These are phyloP conservation scores for Sarocladium brachiariae DNA, from an alignment of 2,329 filamentous ascomycete genomes.

Conservation along the genomic window DNA sequence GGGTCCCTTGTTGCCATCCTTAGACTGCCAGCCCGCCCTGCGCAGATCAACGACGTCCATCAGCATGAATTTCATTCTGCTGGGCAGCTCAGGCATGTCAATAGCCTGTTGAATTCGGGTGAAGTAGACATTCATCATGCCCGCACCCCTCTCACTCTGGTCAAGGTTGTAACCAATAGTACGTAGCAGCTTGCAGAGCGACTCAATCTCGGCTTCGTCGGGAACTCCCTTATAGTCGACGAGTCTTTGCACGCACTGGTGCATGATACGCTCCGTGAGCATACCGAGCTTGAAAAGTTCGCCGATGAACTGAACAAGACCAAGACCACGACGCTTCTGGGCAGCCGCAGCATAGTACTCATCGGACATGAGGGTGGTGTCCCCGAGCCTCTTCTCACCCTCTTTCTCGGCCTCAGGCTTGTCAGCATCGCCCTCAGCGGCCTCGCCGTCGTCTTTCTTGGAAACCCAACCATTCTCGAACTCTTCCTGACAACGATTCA, in stretches of 20 bases:
- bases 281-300: conserved; percentile 98
- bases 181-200: conserved; percentile 82
- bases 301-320: conserved; percentile 98
- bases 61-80: conserved; percentile 92
- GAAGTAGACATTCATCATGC: conserved; percentile 93
- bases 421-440: neutral
- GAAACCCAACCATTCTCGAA: conserved; percentile 97
- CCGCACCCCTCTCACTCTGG: conserved; percentile 70
- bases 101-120: conserved; percentile 77
- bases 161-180: conserved; percentile 90
- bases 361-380: conserved; percentile 81
- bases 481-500: conserved; percentile 97
- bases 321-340: conserved; percentile 92
- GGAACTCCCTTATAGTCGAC: conserved; percentile 91
- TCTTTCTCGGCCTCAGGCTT: conserved; percentile 49
- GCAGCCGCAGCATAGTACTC: conserved; percentile 94
- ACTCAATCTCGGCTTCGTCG: conserved; percentile 95
- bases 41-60: conserved; percentile 89
- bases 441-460: conserved; percentile 58
- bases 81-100: conserved; percentile 72
- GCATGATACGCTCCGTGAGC: conserved; percentile 99
- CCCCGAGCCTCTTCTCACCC: conserved; percentile 48
- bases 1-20: conserved; percentile 87
- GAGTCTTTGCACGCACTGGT: conserved; percentile 95
- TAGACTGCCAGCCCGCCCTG: conserved; percentile 69